Evolutionary conservation across 2,329 filamentous ascomycete genomes (phyloP), one percentile per base, ranked within the genome.

Genomic region (Sphaerulina populicola): DNA sequence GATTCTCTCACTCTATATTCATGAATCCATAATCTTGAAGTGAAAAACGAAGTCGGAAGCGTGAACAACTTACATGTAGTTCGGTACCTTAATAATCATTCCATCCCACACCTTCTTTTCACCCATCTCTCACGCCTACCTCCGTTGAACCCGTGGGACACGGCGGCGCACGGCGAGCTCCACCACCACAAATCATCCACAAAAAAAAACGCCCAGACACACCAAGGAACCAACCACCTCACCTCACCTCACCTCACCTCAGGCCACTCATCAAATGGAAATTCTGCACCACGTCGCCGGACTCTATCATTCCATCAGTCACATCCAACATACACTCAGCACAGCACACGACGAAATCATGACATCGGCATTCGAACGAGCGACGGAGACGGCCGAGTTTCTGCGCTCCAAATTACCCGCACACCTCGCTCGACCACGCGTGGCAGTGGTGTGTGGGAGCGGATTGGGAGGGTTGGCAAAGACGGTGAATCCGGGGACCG

Each of bases 361-460:
- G 53, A 53, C 49, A 29, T 59, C 52, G 39, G 64, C 67, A n/a
- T 76, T 70, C 60, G 59, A 68, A 50, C 68, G 68, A 12, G 74
- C 73, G 6, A 68, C 63, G 39, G 77, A 79, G 58, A 77, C 80
- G 1, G 72, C 72, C 47, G 60, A 68, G 12, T 77, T 74, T 58
- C 65, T 83, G 18, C 72, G 70, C 44, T 63, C 69, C 18, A 68
- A 68, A 42, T 64, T 83, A n/a, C 78, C 79, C 12, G 54, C 64
- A 12, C 64, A 81, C n/a, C 71, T 76, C 49, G 66, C 68, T 2
- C 54, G 53, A 40, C 81, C 81, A 9, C 72, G 73, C 51, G 74
- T 83, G 54, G 81, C 79, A 36, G 80, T 85, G 50, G 76, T 84
- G 21, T 85, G 81, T 63, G 81, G 81, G 30, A 82, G 79, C 44